Evolutionary conservation across 129 eudicot species (phyloP).

Genomic region (Saposhnikovia divaricata): DNA sequence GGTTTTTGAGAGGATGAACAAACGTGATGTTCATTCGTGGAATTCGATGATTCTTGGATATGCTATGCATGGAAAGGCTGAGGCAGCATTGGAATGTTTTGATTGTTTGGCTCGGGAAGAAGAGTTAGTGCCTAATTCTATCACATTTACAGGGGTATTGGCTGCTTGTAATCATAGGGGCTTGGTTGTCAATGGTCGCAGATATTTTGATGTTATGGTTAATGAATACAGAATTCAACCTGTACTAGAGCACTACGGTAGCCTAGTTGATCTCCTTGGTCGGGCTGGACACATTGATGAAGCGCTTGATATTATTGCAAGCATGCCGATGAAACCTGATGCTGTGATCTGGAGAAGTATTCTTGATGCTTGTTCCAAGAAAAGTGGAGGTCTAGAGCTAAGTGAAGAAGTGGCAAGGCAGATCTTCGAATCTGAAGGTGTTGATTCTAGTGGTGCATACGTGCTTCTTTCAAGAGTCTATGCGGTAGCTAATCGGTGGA

Average conservation of each 20-base stretch:
- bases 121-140: conserved; percentile 50
- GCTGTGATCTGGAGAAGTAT: conserved; percentile 81
- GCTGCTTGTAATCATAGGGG: conserved; percentile 79
- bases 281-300: conserved; percentile 52
- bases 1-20: conserved; percentile 46
- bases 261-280: conserved; percentile 79
- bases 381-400: conserved; percentile 38
- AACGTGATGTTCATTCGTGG: conserved; percentile 72
- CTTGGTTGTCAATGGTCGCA: conserved; percentile 46
- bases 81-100: conserved; percentile 46
- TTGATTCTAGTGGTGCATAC: conserved; percentile 46
- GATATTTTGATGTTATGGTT: conserved; percentile 51
- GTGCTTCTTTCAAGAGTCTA: conserved; percentile 65
- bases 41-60: conserved; percentile 72
- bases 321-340: conserved; percentile 77
- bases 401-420: conserved; percentile 64
- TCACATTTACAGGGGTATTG: conserved; percentile 65
- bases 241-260: conserved; percentile 82
- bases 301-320: conserved; percentile 59
- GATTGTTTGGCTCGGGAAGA: conserved; percentile 38
- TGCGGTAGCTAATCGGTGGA: conserved; percentile 69
- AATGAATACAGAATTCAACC: conserved; percentile 53
- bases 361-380: conserved; percentile 65
- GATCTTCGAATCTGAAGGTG: conserved; percentile 50
- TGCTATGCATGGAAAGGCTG: conserved; percentile 58